phyloP scores from a whole-genome alignment of 805 yeast species.

The Candida taoyuanica region DNA sequence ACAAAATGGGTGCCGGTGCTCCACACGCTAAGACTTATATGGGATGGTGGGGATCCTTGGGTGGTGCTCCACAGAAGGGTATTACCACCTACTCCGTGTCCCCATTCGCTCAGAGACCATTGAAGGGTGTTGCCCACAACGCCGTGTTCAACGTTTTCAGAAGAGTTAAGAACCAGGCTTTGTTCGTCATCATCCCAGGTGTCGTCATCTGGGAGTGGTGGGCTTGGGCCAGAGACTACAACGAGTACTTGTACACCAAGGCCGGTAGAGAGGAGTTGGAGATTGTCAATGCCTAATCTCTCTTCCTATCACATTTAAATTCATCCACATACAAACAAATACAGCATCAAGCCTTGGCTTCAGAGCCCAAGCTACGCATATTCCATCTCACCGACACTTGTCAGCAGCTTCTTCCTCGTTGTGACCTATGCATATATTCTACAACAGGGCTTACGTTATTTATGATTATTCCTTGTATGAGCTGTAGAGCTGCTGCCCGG shows the following conservation, averaged over 20 bases:
- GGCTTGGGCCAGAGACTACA: conserved; percentile 84
- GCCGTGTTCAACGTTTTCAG: conserved; percentile 92
- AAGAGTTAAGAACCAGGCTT: conserved; percentile 82
- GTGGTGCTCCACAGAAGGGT: conserved; percentile 83
- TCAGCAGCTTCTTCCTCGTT: no score
- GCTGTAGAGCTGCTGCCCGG: no score
- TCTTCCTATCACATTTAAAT: no score
- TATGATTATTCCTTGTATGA: no score
- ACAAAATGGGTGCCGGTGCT: conserved; percentile 53
- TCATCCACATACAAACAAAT: not conserved
- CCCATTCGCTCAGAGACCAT: conserved; percentile 89
- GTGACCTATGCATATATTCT: no score
- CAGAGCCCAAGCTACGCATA: no score
- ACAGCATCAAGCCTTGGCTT: not conserved
- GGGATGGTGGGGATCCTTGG: conserved; percentile 98
- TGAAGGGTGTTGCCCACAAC: conserved; percentile 79
- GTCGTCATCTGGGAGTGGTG: conserved; percentile 80
- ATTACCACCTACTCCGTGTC: conserved; percentile 86
- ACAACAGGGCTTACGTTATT: no score
- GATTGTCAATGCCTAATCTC: conserved; percentile 41
- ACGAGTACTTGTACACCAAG: conserved; percentile 92
- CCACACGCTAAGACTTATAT: conserved; percentile 72
- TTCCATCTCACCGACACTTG: no score
- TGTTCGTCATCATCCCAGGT: conserved; percentile 75
- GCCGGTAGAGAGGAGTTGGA: conserved; percentile 95